Evolutionary conservation across 2,329 filamentous ascomycete genomes (phyloP).

Genomic region (Clarireedia sp.): DNA sequence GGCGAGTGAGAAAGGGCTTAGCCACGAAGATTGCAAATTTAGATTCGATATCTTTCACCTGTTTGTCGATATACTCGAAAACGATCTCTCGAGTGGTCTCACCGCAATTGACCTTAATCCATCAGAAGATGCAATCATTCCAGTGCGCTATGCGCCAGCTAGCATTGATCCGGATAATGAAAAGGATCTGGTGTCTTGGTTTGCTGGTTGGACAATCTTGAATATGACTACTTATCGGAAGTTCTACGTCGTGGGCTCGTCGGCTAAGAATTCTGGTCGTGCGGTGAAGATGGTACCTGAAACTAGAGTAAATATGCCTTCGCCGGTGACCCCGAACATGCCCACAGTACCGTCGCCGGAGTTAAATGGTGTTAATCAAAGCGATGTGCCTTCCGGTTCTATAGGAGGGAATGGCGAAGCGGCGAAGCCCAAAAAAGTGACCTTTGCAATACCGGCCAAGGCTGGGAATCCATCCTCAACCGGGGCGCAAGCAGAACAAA

Average conservation of each 20-base stretch:
- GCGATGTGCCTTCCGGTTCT: too few relatives aligned
- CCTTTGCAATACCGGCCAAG: too few relatives aligned
- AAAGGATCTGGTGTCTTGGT: constrained; percentile 55
- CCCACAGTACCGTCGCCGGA: too few relatives aligned
- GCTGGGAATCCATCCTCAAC: too few relatives aligned
- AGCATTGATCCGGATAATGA: constrained; percentile 51
- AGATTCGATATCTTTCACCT: constrained; percentile 19
- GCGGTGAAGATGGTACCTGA: neutral
- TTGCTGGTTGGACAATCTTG: constrained; percentile 47
- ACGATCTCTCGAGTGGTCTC: constrained; percentile 2
- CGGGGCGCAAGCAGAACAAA: too few relatives aligned
- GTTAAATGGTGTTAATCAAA: too few relatives aligned
- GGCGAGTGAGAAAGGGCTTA: constrained; percentile 18
- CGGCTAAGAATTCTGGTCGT: neutral
- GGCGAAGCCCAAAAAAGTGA: too few relatives aligned
- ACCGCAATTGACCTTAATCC: constrained; percentile 9
- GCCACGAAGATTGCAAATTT: constrained; percentile 18
- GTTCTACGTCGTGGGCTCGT: constrained; percentile 46
- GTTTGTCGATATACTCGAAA: constrained; percentile 13
- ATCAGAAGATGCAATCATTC: constrained; percentile 21
- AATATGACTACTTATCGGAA: constrained; percentile 44
- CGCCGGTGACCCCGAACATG: neutral
- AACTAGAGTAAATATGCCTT: too few relatives aligned
- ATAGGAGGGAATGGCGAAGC: too few relatives aligned
- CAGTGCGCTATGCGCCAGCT: constrained; percentile 40